These are phyloP conservation scores for Pinus taeda DNA, from an alignment of 75 land plant species.

Conservation along the genomic window DNA sequence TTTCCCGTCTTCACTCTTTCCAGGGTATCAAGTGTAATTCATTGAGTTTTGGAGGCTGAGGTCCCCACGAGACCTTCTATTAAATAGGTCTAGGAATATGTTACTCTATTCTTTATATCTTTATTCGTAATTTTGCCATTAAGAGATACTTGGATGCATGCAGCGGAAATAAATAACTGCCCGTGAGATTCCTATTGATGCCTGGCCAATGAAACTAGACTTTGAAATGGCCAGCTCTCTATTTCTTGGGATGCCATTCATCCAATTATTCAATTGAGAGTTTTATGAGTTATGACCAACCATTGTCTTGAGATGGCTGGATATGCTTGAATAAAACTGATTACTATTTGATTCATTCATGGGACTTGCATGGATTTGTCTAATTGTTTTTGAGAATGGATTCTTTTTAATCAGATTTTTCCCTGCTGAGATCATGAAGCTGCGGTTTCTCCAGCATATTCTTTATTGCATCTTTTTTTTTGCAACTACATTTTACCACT, in stretches of 20 bases:
- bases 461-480: too few species aligned
- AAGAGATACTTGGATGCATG: background rate
- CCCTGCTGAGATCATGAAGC: too few species aligned
- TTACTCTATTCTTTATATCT: constrained; percentile 9
- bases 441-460: too few species aligned
- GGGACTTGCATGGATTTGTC: background rate
- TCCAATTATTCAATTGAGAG: background rate
- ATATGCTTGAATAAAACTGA: background rate
- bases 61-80: background rate
- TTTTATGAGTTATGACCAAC: background rate
- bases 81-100: constrained; percentile 4
- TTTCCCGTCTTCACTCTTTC: background rate
- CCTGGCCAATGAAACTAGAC: background rate
- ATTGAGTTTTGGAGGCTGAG: constrained; percentile 6
- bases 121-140: background rate
- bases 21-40: constrained; percentile 10
- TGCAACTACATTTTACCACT: too few species aligned
- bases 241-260: background rate
- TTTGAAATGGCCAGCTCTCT: background rate
- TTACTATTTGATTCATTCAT: background rate
- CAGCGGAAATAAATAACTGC: background rate
- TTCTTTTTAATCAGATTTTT: too few species aligned
- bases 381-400: background rate
- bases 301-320: background rate
- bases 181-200: background rate